Base-by-base conservation (phyloP, 306 rosid genomes). In the Vicia villosa region DNA sequence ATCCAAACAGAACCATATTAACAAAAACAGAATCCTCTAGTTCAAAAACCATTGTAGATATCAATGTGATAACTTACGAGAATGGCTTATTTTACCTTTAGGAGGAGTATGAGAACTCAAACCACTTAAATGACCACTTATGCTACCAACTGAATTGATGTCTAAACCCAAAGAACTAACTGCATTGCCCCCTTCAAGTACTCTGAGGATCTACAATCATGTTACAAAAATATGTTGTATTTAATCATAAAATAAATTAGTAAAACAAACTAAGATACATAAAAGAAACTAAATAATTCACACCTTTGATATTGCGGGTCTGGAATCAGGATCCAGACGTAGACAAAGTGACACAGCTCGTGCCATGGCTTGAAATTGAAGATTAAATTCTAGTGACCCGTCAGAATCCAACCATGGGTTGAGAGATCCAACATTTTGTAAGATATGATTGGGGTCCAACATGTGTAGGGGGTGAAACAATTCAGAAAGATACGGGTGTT, bases 271-370 rank as follows among this genome's bases (percentile, higher is more conserved):
- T 2, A 68, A 20, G 6, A 21, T 67, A 10, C 6, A 63, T 30
- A 11, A 49, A 70, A 55, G 60, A 69, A 41, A 20, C 16, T 24
- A 45, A 51, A 40, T 1, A 2, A 69, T 68, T 67, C 52, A 59
- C 5, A 94, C 99, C 99, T 91, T 94, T 15, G 99, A 91, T 88
- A 94, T 88, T 38, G 84, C 78, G 34, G 99, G 96, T 79, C 97
- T 87, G 20, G 86, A 80, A 36, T 88, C 88, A 12, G 95, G 99
- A 73, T 94, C 96, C 79, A 72, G 84, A 17, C 83, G 77, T 16
- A 90, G 89, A 77, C 99, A 91, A 80, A 91, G 52, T 59, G 92
- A 87, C 76, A 95, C 99, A 30, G 99, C 99, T 19, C 85, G 84
- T 10, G 84, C 81, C 96, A 91, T 87, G 6, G 92, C 91, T 70